Evolutionary conservation across 768 basidiomycete genomes (phyloP), one percentile per base, ranked within the genome.

Genomic region (Lyophyllum atratum): DNA sequence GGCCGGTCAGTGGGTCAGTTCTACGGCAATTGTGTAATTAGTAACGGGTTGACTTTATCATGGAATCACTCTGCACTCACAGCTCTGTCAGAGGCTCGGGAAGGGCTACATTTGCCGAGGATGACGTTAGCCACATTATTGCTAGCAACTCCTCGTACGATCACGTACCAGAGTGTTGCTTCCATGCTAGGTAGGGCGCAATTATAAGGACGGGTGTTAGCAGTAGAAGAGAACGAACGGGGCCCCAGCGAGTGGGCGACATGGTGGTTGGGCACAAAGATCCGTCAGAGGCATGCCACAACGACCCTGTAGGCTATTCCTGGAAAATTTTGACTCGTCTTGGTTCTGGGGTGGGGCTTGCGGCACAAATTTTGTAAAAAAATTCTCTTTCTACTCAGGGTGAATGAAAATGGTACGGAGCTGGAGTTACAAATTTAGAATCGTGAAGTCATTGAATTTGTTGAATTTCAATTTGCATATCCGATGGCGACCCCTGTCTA

Each of bases 191-290:
- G 60, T 76, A 75, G 0, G 83, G 81, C 4, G 78, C 74, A 10
- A 70, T 71, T 45, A 89, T 62, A 25, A 89, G 72, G 8, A 88
- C 70, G 3, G 87, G 86, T 0, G 79, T 68, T 14, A 90, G 70
- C 0, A 69, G 75, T 33, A 88, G 63, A 55, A 87, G 62, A 21
- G 88, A 88, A 60, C 79, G 79, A 59, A 82, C 65, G 28, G 84
- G 82, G 19, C 87, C 86, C 87, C 86, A 87, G 59, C 68, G 72
- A 52, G 62, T 37, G 52, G 52, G 40, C 21, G 57, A 40, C 64
- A 65, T 65, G 54, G 50, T 65, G 56, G 59, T 56, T 31, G 24
- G n/a, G 21, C 34, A n/a, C 24, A 46, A 49, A 59, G 46, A 29
- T 19, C 26, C 21, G 49, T 48, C 45, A 49, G 46, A 28, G 44